Percentiles rank a stretch among this genome's conserved stretches.
Conservation (phyloP, 768 basidiomycete species). For the Fistulinella prunicolor region DNA sequence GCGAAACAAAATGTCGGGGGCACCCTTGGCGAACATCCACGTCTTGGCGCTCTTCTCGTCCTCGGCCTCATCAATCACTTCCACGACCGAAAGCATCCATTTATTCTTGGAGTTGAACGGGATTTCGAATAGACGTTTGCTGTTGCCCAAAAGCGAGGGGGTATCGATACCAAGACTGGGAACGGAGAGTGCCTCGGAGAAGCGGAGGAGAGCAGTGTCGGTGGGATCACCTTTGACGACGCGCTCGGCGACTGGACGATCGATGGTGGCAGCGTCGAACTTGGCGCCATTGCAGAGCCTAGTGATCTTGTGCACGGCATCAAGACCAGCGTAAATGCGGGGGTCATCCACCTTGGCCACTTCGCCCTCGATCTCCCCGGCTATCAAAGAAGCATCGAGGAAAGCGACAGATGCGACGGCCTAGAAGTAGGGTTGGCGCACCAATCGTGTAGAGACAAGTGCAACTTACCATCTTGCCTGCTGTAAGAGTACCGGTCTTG, state of each 20-base stretch:
- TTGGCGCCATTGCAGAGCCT: conserved; percentile 56
- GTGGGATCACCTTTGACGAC: conserved; percentile 46
- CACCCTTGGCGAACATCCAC: conserved; percentile 55
- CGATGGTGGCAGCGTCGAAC: conserved; percentile 36
- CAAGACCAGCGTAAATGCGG: conserved; percentile 24
- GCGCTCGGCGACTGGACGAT: conserved; percentile 30
- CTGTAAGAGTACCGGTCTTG: conserved; percentile 50
- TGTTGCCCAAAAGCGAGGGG: too few species aligned
- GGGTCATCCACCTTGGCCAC: conserved; percentile 10
- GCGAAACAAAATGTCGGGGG: conserved; percentile 51
- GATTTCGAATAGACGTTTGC: conserved; percentile 36
- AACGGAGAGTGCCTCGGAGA: conserved; percentile 34
- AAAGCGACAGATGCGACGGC: conserved; percentile 32
- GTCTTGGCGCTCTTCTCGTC: conserved; percentile 6
- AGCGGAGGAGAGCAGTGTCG: conserved; percentile 52
- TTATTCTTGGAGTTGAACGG: conserved; percentile 53
- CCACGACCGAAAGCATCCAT: conserved; percentile 48
- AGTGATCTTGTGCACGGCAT: conserved; percentile 37
- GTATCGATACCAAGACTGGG: conserved; percentile 19
- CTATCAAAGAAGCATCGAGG: conserved; percentile 7
- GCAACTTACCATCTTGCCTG: conserved; percentile 41
- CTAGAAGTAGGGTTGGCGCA: conserved; percentile 17
- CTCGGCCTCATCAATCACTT: too few species aligned
- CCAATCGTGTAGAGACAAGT: background rate
- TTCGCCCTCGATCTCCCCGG: conserved; percentile 19